phyloP scores from a whole-genome alignment of 768 basidiomycete species.

The Tulasnella sp. region DNA sequence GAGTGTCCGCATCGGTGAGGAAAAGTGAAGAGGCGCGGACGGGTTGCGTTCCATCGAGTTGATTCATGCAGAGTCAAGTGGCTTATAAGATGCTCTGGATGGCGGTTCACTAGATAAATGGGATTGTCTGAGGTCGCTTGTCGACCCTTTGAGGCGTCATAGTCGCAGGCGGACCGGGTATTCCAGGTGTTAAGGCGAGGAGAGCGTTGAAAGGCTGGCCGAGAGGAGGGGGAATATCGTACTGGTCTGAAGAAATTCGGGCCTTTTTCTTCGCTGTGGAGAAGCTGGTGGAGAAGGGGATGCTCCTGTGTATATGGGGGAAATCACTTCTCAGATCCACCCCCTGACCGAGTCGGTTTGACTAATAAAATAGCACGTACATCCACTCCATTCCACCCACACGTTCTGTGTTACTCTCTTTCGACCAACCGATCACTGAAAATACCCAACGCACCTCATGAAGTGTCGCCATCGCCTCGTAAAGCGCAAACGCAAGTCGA shows the following conservation, averaged over 20 bases:
- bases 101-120: neutral
- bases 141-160: neutral
- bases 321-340: neutral
- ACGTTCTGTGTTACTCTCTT: neutral
- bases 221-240: neutral
- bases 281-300: no score
- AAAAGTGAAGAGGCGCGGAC: no score
- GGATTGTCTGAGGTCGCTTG: neutral
- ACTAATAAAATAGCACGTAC: neutral
- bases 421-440: neutral
- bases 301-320: no score
- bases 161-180: neutral
- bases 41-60: no score
- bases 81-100: neutral
- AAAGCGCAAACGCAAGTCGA: neutral
- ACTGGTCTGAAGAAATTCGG: neutral
- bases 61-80: neutral
- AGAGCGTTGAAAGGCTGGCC: neutral
- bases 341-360: neutral
- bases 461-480: neutral
- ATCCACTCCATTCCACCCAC: neutral
- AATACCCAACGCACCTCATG: neutral
- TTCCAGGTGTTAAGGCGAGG: neutral
- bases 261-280: neutral
- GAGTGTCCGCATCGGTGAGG: no score